A percentile compares a stretch with the other conserved stretches of the same genome.
These are phyloP conservation scores for Colletotrichum tabaci DNA, from an alignment of 2,329 filamentous ascomycete genomes.

Conservation along the genomic window DNA sequence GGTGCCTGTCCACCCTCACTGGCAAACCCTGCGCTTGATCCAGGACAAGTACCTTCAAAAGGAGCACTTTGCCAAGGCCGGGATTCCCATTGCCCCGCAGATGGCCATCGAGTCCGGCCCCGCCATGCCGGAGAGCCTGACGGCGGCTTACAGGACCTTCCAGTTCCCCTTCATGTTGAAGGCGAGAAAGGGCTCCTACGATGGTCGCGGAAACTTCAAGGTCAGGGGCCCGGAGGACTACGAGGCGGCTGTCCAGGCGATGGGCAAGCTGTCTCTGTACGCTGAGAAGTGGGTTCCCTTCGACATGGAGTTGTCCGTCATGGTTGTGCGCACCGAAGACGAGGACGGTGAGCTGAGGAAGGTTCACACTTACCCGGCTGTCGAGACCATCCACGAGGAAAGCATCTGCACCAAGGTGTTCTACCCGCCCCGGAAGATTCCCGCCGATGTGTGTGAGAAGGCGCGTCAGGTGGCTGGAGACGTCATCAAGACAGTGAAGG, in stretches of 20 bases:
- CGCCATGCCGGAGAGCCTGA: slow-evolving; percentile 73
- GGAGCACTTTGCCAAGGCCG: slow-evolving; percentile 77
- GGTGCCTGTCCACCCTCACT: slow-evolving; percentile 82
- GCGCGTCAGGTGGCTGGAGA: slow-evolving; percentile 84
- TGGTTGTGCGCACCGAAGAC: slow-evolving; percentile 93
- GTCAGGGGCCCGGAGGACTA: slow-evolving; percentile 62
- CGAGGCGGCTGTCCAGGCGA: slow-evolving; percentile 75
- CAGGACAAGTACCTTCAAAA: slow-evolving; percentile 97
- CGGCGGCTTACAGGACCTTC: slow-evolving; percentile 73
- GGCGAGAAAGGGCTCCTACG: slow-evolving; percentile 90
- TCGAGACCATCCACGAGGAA: slow-evolving; percentile 96
- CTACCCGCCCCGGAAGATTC: slow-evolving; percentile 82
- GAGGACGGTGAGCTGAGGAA: slow-evolving; percentile 63
- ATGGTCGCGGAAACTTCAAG: slow-evolving; percentile 81
- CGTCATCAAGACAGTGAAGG: slow-evolving; percentile 85
- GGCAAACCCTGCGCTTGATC: slow-evolving; percentile 88
- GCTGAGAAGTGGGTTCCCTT: slow-evolving; percentile 93
- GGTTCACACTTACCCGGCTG: slow-evolving; percentile 84
- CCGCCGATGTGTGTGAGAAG: slow-evolving; percentile 70
- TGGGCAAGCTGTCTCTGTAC: slow-evolving; percentile 82
- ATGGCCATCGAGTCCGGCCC: slow-evolving; percentile 71
- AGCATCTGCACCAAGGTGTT: slow-evolving; percentile 96
- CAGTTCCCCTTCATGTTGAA: slow-evolving; percentile 95
- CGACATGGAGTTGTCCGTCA: slow-evolving; percentile 89
- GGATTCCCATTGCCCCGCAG: slow-evolving; percentile 81